Base-by-base conservation (phyloP, 495 filamentous ascomycete genomes). In the Penicillium maclennaniae region DNA sequence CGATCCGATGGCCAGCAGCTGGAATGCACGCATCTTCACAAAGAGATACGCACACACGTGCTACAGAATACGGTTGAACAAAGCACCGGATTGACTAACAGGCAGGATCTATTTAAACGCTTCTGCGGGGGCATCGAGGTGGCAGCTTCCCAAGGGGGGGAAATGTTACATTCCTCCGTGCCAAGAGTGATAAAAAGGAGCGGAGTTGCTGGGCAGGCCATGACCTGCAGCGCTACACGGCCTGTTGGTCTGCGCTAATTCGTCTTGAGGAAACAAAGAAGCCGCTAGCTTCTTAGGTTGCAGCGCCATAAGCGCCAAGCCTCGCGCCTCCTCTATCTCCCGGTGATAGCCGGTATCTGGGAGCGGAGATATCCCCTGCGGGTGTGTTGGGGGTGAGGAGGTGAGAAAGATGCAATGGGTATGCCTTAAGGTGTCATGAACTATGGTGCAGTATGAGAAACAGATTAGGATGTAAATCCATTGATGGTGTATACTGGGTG, bases 261-360 rank as follows among this genome's bases (percentile, higher is more conserved):
- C 43, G 16, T 20, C 15, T 28, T 26, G 16, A 45, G 47, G 20
- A 38, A 42, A 31, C 27, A 51, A 52, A 45, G 27, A 43, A 52
- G 8, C 15, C n/a, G n/a, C 41, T 41, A 43, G 31, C 23, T 41
- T 40, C 63, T 63, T 58, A 54, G 67, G 58, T 66, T 66, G 53
- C 67, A 67, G 53, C 56, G 67, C 67, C 60, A 67, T 63, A 62
- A 67, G 53, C 56, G 67, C 67, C 62, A 67, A 66, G 64, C 46
- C 19, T 36, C 36, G 19, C 49, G 23, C 42, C 16, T 51, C 36
- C 43, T 21, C 8, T 31, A 31, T 31, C 31, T 12, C 31, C 55
- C 46, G 55, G 28, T 50, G 55, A 46, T 60, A 56, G 10, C 56
- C 56, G 53, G 42, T 34, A 34, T 34, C 31, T 14, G 14, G 3